Conservation (phyloP, 2,329 filamentous ascomycete genomes). For the Nothophaeocryptopus gaeumannii region DNA sequence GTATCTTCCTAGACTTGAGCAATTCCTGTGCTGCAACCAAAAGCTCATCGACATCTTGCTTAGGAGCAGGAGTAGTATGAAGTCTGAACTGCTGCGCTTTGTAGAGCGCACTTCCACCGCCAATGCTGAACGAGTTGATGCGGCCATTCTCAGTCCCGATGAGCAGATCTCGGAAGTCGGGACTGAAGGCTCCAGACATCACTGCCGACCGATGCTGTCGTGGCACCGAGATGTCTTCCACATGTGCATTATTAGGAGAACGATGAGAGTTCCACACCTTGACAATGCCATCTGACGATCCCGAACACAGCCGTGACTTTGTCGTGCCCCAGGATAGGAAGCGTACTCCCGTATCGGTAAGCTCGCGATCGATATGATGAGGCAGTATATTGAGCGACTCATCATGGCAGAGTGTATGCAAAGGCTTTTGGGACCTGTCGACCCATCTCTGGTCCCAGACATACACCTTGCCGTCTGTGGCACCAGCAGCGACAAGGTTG, state of each 20-base stretch:
- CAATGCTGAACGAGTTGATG: conserved; percentile 51
- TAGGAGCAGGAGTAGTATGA: conserved; percentile 14
- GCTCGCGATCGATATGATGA: conserved; percentile 44
- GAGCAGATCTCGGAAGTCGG: conserved; percentile 54
- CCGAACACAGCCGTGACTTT: conserved; percentile 55
- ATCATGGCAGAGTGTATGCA: conserved; percentile 54
- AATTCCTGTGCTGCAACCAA: conserved; percentile 30
- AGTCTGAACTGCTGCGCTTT: conserved; percentile 25
- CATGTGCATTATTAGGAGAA: conserved; percentile 49
- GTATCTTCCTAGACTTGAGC: conserved; percentile 36
- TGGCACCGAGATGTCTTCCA: conserved; percentile 51
- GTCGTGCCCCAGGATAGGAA: conserved; percentile 57
- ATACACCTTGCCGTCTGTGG: conserved; percentile 59
- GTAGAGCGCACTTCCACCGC: conserved; percentile 16
- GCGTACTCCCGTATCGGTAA: conserved; percentile 57
- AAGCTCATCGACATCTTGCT: conserved; percentile 1
- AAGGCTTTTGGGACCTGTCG: conserved; percentile 38
- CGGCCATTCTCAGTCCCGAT: conserved; percentile 58
- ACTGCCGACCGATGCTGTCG: conserved; percentile 47
- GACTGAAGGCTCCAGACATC: conserved; percentile 57
- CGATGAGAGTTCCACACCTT: conserved; percentile 59
- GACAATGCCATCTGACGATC: conserved; percentile 59
- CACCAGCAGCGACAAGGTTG: conserved; percentile 56
- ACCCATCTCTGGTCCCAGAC: conserved; percentile 56
- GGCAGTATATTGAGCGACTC: conserved; percentile 49